Evolutionary conservation across 768 basidiomycete genomes (phyloP).

Genomic region (Gloeopeniophorella convolvens): DNA sequence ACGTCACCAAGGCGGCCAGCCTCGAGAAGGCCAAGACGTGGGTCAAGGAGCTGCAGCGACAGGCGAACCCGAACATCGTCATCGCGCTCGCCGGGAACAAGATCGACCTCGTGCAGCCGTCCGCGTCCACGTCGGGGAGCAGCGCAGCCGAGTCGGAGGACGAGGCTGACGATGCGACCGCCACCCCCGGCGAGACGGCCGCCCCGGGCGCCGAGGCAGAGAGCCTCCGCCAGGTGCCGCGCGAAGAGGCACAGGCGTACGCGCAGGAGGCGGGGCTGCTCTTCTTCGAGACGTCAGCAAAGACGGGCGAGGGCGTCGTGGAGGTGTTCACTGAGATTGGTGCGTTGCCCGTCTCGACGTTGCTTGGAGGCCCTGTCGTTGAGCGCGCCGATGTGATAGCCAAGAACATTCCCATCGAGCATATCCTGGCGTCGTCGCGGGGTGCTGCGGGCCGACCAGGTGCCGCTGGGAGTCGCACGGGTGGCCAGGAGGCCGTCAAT

Average conservation of each 20-base stretch:
- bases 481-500: slow-evolving; percentile 54
- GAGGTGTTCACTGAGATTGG: slow-evolving; percentile 99
- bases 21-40: slow-evolving; percentile 99
- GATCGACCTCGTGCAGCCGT: slow-evolving; percentile 77
- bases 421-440: slow-evolving; percentile 81
- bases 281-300: slow-evolving; percentile 97
- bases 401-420: slow-evolving; percentile 89
- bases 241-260: slow-evolving; percentile 94
- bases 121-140: slow-evolving; percentile 42
- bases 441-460: slow-evolving; percentile 59
- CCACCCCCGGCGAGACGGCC: slow-evolving; percentile 66
- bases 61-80: slow-evolving; percentile 98
- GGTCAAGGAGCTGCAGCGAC: slow-evolving; percentile 98
- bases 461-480: slow-evolving; percentile 44
- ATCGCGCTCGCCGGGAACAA: slow-evolving; percentile 99
- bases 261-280: slow-evolving; percentile 90
- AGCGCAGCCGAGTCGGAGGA: slow-evolving; percentile 70
- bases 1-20: slow-evolving; percentile 92
- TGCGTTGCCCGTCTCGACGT: slow-evolving; percentile 31
- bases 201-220: slow-evolving; percentile 55
- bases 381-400: slow-evolving; percentile 33
- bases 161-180: slow-evolving; percentile 89
- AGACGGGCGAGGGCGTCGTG: slow-evolving; percentile 91
- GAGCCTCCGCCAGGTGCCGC: slow-evolving; percentile 80
- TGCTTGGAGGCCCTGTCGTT: not conserved